Evolutionary conservation across 148 eudicot species (phyloP), one percentile per base, ranked within the genome.

Genomic region (Amaranthus hypochondriacus): DNA sequence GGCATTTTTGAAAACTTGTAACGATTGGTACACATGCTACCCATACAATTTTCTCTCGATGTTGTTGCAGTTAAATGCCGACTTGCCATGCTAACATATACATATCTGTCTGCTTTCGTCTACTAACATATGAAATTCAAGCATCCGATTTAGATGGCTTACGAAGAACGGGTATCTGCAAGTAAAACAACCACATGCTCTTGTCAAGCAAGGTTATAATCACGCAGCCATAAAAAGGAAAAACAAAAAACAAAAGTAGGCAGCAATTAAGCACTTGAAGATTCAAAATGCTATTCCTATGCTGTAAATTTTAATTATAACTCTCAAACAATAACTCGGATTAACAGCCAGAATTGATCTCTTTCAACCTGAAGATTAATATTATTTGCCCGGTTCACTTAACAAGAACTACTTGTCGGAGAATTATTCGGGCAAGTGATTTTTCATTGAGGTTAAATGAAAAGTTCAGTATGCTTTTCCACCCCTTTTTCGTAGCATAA

Each of bases 151-250:
- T 50, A 21, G 80, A 73, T 75, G 83, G 85, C 48, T 64, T 73
- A 51, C 55, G 83, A 54, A 86, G 72, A 64, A 87, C 87, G 4
- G 87, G 89, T 59, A 86, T 86, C 89, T 86, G 85, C 82, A 83
- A 62, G 44, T 73, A 50, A 52, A 12, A 57, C 11, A 73, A 51
- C 7, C 56, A 68, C 39, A 76, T 52, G n/a, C 84, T 87, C 73
- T 67, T 42, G 6, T 76, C 70, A 58, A 53, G 13, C 18, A 15
- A 18, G 39, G 39, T 28, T 28, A 28, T 28, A 73, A 56, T 43
- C 14, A 56, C 10, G 39, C n/a, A 7, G 11, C n/a, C 54, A 10
- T 65, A 18, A 64, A 11, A 6, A 4, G 6, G 50, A 15, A 28
- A 7, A 3, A 52, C 21, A 42, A 28, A 28, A 28, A 28, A 28